Percentiles rank a stretch among this genome's conserved stretches.
Conservation (phyloP, 495 filamentous ascomycete species). For the Podospora pseudoanserina region DNA sequence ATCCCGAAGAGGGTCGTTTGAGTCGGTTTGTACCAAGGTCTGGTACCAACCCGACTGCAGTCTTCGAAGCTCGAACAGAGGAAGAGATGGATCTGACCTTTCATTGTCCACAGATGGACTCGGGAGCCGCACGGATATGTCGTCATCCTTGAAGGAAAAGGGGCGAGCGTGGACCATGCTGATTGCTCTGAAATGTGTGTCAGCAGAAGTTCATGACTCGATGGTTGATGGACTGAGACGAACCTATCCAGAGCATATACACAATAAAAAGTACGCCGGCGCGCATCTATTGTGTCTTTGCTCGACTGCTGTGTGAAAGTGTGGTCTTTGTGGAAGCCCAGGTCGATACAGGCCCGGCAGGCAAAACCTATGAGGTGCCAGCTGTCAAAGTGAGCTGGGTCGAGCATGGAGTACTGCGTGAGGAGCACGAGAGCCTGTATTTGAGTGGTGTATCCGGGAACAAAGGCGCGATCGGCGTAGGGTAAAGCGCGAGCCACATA, state of each 20-base stretch:
- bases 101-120: slow-evolving; percentile 35
- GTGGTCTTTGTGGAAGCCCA: slow-evolving; percentile 86
- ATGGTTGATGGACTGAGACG: slow-evolving; percentile 19
- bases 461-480: slow-evolving; percentile 73
- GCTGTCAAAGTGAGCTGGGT: slow-evolving; percentile 82
- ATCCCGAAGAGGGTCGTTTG: slow-evolving; percentile 57
- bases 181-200: slow-evolving; percentile 57
- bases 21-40: slow-evolving; percentile 67
- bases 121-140: slow-evolving; percentile 64
- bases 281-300: slow-evolving; percentile 64
- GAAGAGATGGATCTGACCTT: slow-evolving; percentile 50
- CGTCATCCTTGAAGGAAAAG: slow-evolving; percentile 89
- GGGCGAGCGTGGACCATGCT: slow-evolving; percentile 74
- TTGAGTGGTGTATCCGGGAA: slow-evolving; percentile 73
- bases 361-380: slow-evolving; percentile 90
- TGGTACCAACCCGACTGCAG: slow-evolving; percentile 82
- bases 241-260: slow-evolving; percentile 84
- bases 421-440: slow-evolving; percentile 83
- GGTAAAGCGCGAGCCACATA: slow-evolving; percentile 68
- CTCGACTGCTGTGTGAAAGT: slow-evolving; percentile 56
- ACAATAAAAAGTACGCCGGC: slow-evolving; percentile 78
- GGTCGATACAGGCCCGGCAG: slow-evolving; percentile 75
- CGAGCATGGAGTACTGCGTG: slow-evolving; percentile 80
- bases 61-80: slow-evolving; percentile 71
- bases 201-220: not conserved